A percentile compares a stretch with the other conserved stretches of the same genome.
These are phyloP conservation scores for Tausonia pullulans DNA, from an alignment of 1,284 basidiomycete species.

Conservation along the genomic window DNA sequence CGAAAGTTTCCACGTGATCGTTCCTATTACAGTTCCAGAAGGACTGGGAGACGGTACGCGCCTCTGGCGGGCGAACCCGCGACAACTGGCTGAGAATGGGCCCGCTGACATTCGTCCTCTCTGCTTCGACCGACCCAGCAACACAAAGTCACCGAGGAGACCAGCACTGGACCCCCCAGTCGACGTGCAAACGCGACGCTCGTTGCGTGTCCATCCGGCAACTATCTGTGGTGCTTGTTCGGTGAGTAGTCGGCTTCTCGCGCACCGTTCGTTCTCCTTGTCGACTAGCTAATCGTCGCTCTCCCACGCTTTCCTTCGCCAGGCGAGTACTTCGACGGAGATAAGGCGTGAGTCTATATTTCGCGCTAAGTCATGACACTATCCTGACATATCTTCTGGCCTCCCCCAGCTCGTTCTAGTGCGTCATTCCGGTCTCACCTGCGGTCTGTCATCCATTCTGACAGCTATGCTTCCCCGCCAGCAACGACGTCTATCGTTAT, in stretches of 20 bases:
- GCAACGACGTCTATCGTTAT: conserved; percentile 67
- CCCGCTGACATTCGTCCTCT: neutral
- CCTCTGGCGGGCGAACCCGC: neutral
- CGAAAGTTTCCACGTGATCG: neutral
- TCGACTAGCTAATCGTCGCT: conserved; percentile 34
- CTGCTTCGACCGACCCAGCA: conserved; percentile 30
- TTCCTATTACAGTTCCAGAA: conserved; percentile 49
- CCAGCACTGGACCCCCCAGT: conserved; percentile 64
- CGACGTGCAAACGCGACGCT: conserved; percentile 69
- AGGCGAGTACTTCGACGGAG: conserved; percentile 52
- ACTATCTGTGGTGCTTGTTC: conserved; percentile 62
- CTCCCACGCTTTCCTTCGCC: neutral
- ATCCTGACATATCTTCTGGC: neutral
- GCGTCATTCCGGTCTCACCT: conserved; percentile 47
- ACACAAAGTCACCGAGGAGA: conserved; percentile 63
- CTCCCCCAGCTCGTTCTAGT: conserved; percentile 33
- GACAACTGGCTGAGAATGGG: conserved; percentile 5
- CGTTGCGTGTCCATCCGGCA: conserved; percentile 62
- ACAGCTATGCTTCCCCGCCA: conserved; percentile 19
- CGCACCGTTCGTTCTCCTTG: neutral
- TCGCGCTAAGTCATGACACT: neutral
- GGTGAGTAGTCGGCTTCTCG: conserved; percentile 9
- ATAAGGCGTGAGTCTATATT: conserved; percentile 42
- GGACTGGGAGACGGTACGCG: conserved; percentile 48
- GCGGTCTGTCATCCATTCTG: neutral